Conservation (phyloP, 495 filamentous ascomycete genomes). For the Trichoderma gamsii region DNA sequence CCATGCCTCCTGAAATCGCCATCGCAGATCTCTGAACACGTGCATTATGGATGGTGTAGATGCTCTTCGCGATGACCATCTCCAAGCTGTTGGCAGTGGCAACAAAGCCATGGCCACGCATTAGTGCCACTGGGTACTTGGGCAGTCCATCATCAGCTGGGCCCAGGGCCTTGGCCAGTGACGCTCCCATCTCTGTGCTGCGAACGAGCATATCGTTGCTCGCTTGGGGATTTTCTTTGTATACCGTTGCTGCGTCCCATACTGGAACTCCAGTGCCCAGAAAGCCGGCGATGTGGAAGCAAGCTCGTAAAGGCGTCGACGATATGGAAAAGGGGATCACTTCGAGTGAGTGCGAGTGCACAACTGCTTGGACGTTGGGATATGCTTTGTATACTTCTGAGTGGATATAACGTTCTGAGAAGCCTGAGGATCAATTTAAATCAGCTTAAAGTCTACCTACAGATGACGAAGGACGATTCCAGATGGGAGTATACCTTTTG, state of each 20-base stretch:
- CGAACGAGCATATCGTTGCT: conserved; percentile 36
- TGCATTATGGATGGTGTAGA: conserved; percentile 40
- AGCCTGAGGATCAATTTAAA: conserved; percentile 20
- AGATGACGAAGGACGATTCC: background rate
- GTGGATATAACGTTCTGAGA: conserved; percentile 42
- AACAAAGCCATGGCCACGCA: conserved; percentile 42
- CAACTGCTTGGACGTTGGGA: conserved; percentile 32
- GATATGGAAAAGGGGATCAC: conserved; percentile 39
- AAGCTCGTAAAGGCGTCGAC: conserved; percentile 29
- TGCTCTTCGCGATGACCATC: conserved; percentile 31
- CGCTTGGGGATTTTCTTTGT: conserved; percentile 21
- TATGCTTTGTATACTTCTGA: conserved; percentile 39
- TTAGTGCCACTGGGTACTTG: conserved; percentile 33
- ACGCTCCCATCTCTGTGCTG: conserved; percentile 26
- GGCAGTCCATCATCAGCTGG: conserved; percentile 8
- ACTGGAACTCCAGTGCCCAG: conserved; percentile 32
- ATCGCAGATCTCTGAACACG: conserved; percentile 29
- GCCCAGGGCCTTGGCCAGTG: conserved; percentile 21
- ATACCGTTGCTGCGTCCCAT: conserved; percentile 31
- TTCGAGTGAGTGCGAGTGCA: conserved; percentile 38
- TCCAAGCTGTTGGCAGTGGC: conserved; percentile 29
- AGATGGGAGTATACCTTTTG: background rate
- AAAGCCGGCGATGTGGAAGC: conserved; percentile 42
- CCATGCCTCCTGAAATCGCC: conserved; percentile 14
- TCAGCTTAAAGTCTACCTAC: background rate